phyloP scores from a whole-genome alignment of 2,329 filamentous ascomycete species.

The Xylaria hypoxylon region DNA sequence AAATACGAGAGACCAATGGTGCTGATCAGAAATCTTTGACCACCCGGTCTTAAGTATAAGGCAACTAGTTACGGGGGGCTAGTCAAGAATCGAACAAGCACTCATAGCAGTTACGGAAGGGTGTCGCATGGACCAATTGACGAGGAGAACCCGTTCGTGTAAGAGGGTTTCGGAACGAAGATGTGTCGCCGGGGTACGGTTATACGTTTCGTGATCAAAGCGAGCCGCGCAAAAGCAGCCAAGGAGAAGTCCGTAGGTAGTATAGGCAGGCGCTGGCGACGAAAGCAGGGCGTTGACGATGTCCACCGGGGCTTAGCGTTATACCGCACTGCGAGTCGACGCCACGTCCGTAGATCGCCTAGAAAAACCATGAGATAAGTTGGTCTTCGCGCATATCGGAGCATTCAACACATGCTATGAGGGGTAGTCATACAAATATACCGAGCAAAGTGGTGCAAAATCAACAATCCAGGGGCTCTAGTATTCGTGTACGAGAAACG shows the following conservation, averaged over 20 bases:
- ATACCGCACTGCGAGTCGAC: constrained; percentile 9
- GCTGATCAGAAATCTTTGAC: background rate
- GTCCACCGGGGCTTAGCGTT: background rate
- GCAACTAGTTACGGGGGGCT: constrained; percentile 14
- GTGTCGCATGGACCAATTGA: constrained; percentile 14
- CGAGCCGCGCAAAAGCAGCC: background rate
- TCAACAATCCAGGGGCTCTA: constrained; percentile 13
- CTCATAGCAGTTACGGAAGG: constrained; percentile 30
- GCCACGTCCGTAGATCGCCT: constrained; percentile 24
- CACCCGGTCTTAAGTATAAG: constrained; percentile 16
- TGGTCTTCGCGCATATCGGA: constrained; percentile 21
- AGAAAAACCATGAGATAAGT: constrained; percentile 19
- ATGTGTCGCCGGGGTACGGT: background rate
- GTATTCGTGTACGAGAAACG: constrained; percentile 6
- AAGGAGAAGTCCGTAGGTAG: constrained; percentile 4
- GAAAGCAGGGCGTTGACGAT: constrained; percentile 14
- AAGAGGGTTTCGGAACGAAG: constrained; percentile 2
- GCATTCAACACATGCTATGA: constrained; percentile 5
- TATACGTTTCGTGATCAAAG: constrained; percentile 3
- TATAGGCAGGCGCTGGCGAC: constrained; percentile 5
- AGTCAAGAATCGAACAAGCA: constrained; percentile 20
- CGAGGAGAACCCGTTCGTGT: background rate
- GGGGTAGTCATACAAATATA: constrained; percentile 28
- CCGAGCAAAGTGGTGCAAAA: background rate
- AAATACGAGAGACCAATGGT: constrained; percentile 22